Percentiles rank a stretch among this genome's conserved stretches.
phyloP scores from a whole-genome alignment of 2,329 filamentous ascomycete genomes.

The Claviceps citrina region DNA sequence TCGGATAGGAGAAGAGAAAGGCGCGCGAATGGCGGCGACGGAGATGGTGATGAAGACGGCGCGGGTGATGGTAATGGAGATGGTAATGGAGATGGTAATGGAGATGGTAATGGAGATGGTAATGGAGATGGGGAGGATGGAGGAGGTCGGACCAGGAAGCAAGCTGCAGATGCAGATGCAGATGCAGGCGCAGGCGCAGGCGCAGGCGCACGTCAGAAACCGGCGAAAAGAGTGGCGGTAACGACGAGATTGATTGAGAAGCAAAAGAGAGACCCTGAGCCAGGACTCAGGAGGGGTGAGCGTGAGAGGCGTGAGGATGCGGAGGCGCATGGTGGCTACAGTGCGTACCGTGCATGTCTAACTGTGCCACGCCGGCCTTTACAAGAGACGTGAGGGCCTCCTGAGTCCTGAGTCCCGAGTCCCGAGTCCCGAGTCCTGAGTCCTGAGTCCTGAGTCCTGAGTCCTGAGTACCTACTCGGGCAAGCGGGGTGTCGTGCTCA shows the following conservation, averaged over 20 bases:
- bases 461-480: too few relatives aligned
- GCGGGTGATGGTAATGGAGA: background rate
- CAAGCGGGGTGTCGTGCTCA: too few relatives aligned
- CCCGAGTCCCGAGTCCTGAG: too few relatives aligned
- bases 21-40: background rate
- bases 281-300: too few relatives aligned
- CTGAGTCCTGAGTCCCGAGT: too few relatives aligned
- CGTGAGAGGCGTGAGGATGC: too few relatives aligned
- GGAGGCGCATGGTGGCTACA: too few relatives aligned
- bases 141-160: background rate
- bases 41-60: background rate
- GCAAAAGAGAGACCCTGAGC: too few relatives aligned
- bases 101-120: background rate
- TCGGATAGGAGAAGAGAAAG: background rate
- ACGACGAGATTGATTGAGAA: background rate
- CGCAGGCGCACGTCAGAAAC: constrained; percentile 1
- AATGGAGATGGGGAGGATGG: background rate
- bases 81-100: background rate
- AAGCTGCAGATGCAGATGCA: background rate
- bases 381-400: too few relatives aligned
- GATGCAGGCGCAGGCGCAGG: background rate
- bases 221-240: constrained; percentile 1
- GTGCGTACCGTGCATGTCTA: too few relatives aligned
- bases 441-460: too few relatives aligned
- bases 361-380: too few relatives aligned